Base-by-base conservation (phyloP, 164 flowering plant species). In the Kingdonia uniflora region DNA sequence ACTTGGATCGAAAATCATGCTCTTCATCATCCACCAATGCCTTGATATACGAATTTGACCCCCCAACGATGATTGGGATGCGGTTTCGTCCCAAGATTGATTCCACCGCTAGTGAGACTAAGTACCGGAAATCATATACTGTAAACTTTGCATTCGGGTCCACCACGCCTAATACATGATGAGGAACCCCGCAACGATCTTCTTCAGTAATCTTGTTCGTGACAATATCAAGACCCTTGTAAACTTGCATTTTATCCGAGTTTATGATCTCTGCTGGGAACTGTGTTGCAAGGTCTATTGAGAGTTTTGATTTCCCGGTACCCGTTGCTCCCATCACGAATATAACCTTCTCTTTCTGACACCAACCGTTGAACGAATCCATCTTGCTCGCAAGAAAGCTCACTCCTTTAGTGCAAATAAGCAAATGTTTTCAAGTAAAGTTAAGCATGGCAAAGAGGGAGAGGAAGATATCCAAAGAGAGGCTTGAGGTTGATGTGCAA, bases 311-410 rank as follows among this genome's bases (percentile, higher is more conserved):
- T 54, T 87, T 90, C 0, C 95, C 97, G 5, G 95, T 77, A 1
- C 95, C 97, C 13, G 95, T 90, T 0, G 95, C 84, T 0, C 97
- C 97, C 66, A 90, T 67, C 1, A 90, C 85, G 12, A 90, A 37
- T 23, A 87, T 77, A 1, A 81, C 89, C 60, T 90, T 90, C 37
- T 81, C 88, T 52, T 78, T 79, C 0, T 69, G 65, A 13, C 66
- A 68, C 52, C 61, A 52, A 0, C 62, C 63, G 21, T 43, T 50
- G 39, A 71, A 74, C 14, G 70, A 49, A 2, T 68, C 69, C 69
- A 69, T 57, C n/a, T n/a, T n/a, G n/a, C n/a, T n/a, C n/a, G n/a
- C n/a, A n/a, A n/a, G n/a, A n/a, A n/a, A n/a, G n/a, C n/a, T n/a
- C n/a, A n/a, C n/a, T n/a, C n/a, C n/a, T n/a, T n/a, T n/a, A n/a